Conservation (phyloP, 2,329 filamentous ascomycete species). For the Epichloe amarillans region DNA sequence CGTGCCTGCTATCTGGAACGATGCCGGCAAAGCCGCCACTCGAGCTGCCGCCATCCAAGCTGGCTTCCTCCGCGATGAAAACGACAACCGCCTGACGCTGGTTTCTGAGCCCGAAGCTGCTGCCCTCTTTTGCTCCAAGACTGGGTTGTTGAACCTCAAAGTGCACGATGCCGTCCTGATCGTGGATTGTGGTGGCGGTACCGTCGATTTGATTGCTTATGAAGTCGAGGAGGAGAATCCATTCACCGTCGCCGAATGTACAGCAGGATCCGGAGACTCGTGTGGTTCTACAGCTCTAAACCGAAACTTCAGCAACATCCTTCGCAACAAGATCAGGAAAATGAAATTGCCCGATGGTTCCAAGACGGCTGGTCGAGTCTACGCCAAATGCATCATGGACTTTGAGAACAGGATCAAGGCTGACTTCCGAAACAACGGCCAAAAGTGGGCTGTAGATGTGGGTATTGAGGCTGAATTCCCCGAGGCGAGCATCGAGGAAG, state of each 20-base stretch:
- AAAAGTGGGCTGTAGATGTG: constrained; percentile 98
- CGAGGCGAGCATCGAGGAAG: constrained; percentile 94
- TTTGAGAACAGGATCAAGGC: constrained; percentile 99
- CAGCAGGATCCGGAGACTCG: constrained; percentile 90
- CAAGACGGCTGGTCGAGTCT: constrained; percentile 93
- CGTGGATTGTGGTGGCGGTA: constrained; percentile 96
- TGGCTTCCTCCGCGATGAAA: constrained; percentile 91
- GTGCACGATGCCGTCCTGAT: constrained; percentile 97
- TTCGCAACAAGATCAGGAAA: constrained; percentile 94
- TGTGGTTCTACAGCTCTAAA: constrained; percentile 98
- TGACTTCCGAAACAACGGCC: constrained; percentile 96
- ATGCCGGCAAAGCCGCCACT: constrained; percentile 93
- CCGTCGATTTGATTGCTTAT: constrained; percentile 97
- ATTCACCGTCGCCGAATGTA: constrained; percentile 94
- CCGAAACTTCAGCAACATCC: constrained; percentile 94
- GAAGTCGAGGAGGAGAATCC: constrained; percentile 96
- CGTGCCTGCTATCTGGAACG: constrained; percentile 99
- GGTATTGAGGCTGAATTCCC: constrained; percentile 97
- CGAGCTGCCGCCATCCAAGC: constrained; percentile 93
- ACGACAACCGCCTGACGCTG: constrained; percentile 88
- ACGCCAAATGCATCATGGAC: constrained; percentile 99
- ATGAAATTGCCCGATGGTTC: constrained; percentile 98
- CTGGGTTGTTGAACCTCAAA: constrained; percentile 88
- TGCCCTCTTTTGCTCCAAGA: constrained; percentile 95
- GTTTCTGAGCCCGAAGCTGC: constrained; percentile 96